These are phyloP conservation scores for Amylostereum areolatum DNA, from an alignment of 1,284 basidiomycete genomes.

Conservation along the genomic window DNA sequence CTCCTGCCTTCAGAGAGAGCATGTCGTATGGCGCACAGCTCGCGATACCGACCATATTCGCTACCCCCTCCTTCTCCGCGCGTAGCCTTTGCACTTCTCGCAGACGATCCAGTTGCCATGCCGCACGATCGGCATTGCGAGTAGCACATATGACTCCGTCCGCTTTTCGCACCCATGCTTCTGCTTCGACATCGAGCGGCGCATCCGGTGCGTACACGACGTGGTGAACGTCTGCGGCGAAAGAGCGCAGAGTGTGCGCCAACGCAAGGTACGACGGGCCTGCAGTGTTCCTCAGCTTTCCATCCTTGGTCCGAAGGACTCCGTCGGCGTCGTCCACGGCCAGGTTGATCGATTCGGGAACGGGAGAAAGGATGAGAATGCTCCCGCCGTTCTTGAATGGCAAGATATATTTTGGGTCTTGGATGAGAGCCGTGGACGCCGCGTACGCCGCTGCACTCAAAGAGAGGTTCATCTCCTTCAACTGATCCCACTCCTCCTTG, in stretches of 20 bases:
- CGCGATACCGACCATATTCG: slow-evolving; percentile 41
- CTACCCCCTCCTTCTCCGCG: slow-evolving; percentile 5
- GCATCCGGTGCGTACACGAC: slow-evolving; percentile 28
- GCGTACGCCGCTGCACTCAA: slow-evolving; percentile 45
- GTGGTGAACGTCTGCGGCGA: slow-evolving; percentile 6
- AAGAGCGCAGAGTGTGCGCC: slow-evolving; percentile 30
- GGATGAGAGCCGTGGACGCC: slow-evolving; percentile 40
- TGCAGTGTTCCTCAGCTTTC: slow-evolving; percentile 46
- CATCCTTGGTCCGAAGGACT: slow-evolving; percentile 35
- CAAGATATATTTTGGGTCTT: slow-evolving; percentile 28
- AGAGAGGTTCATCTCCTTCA: slow-evolving; percentile 32
- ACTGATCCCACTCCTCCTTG: slow-evolving; percentile 22
- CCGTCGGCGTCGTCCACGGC: slow-evolving; percentile 56
- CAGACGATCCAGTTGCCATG: slow-evolving; percentile 49
- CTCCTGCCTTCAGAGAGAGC: slow-evolving; percentile 19
- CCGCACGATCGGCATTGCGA: slow-evolving; percentile 46
- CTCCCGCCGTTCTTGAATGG: slow-evolving; percentile 25
- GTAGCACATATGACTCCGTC: slow-evolving; percentile 46
- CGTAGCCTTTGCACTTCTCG: slow-evolving; percentile 20
- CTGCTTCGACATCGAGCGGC: slow-evolving; percentile 13
- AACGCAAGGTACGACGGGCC: slow-evolving; percentile 50
- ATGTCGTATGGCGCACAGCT: slow-evolving; percentile 62
- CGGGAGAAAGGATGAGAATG: slow-evolving; percentile 49
- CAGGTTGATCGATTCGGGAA: slow-evolving; percentile 47
- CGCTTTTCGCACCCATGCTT: slow-evolving; percentile 16